Base-by-base conservation (phyloP, 2,329 filamentous ascomycete species). In the Colletotrichum liriopes region DNA sequence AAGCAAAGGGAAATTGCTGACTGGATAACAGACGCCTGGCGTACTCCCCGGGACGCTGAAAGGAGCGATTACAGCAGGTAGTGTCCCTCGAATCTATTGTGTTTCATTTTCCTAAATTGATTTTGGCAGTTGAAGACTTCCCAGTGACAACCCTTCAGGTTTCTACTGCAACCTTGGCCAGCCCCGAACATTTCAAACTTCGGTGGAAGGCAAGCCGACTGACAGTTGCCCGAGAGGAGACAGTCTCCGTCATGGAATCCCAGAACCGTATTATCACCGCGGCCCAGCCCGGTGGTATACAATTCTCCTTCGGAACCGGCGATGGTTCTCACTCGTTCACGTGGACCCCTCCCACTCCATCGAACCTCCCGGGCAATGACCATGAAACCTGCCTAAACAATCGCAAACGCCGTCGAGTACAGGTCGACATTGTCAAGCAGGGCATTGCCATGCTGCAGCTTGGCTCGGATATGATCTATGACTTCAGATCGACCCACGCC, bases 341-440 rank as follows among this genome's bases (percentile, higher is more conserved):
- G 16, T 63, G 60, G 60, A 16, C 9, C 18, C 61, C 29, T 32
- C 29, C 29, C 29, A 32, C 61, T 41, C 61, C 35, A 2, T 20
- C 26, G 26, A 18, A 5, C 18, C 14, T 6, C 45, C 9, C n/a
- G 11, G 35, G 8, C 23, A 41, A 32, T n/a, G n/a, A 67, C 6
- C 12, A 47, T 20, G 9, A 18, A 1, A 9, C 14, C 29, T 16
- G 20, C 6, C 41, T 14, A 18, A 62, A 63, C 4, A n/a, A 62
- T 16, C 58, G 29, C 20, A 71, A 67, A 26, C 58, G 65, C 26
- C 58, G 52, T 41, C 65, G 58, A 18, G 68, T 68, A 3, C 68
- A 71, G 6, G 56, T 71, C 12, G 45, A 71, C 4, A 11, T 71
- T 9, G 68, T 45, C n/a, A 56, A 56, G 35, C 41, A 58, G 12